Conservation (phyloP, 352 stramenopile genomes). For the Phytopythium litorale region DNA sequence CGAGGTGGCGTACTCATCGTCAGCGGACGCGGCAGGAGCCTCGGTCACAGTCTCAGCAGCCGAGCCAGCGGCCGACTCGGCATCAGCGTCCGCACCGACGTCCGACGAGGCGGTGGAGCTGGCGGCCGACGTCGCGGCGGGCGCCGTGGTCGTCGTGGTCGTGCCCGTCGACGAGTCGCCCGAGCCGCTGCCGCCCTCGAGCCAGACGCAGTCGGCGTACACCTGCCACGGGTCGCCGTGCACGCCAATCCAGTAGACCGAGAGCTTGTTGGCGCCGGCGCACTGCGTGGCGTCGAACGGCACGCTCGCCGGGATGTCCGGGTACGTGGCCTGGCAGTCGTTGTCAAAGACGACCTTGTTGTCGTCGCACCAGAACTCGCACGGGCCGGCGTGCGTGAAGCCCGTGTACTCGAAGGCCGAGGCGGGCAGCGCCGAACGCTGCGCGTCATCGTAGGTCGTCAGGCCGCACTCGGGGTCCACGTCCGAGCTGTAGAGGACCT, state of each 20-base stretch:
- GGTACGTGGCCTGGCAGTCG: conserved; percentile 47
- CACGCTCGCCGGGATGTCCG: conserved; percentile 16
- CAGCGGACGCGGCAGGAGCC: conserved; percentile 3
- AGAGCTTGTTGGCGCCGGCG: conserved; percentile 33
- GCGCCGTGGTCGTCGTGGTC: conserved; percentile 8
- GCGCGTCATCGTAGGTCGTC: conserved; percentile 6
- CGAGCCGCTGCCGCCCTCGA: conserved; percentile 9
- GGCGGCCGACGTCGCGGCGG: conserved; percentile 5
- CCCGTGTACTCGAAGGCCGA: conserved; percentile 35
- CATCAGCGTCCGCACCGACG: neutral
- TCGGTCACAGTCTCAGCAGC: neutral
- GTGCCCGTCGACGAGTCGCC: conserved; percentile 3
- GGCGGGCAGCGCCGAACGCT: conserved; percentile 25
- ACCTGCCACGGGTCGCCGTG: conserved; percentile 11
- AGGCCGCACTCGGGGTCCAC: conserved; percentile 25
- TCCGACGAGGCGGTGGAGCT: conserved; percentile 7
- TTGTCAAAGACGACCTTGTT: conserved; percentile 42
- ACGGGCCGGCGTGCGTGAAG: conserved; percentile 56
- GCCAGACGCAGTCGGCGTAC: conserved; percentile 10
- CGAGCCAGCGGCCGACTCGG: conserved; percentile 2
- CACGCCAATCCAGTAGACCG: conserved; percentile 50
- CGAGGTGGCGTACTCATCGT: conserved; percentile 1
- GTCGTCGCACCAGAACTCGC: conserved; percentile 60
- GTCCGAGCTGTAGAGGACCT: conserved; percentile 30
- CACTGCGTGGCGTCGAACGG: conserved; percentile 27